A percentile compares a stretch with the other conserved stretches of the same genome.
These are phyloP conservation scores for Aristolochia californica DNA, from an alignment of 164 flowering plant species.

Conservation along the genomic window DNA sequence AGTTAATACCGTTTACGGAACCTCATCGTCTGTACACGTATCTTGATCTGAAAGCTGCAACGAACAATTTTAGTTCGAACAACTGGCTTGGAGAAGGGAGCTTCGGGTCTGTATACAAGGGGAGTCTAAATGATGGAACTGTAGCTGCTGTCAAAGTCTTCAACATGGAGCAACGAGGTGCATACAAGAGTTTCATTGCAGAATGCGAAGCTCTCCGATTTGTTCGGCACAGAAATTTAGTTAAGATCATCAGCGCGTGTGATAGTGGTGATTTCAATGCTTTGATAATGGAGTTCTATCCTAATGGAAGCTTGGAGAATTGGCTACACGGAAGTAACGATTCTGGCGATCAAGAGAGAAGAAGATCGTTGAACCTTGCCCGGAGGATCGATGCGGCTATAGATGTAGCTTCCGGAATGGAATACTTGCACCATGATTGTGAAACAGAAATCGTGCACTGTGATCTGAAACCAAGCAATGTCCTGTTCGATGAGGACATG, in stretches of 20 bases:
- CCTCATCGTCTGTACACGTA: background rate
- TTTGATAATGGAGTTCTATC: slow-evolving; percentile 15
- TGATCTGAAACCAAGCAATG: slow-evolving; percentile 15
- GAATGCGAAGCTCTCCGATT: slow-evolving; percentile 3
- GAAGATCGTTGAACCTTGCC: background rate
- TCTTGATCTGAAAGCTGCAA: slow-evolving; percentile 5
- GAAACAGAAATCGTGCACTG: slow-evolving; percentile 5
- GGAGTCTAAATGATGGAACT: slow-evolving; percentile 1
- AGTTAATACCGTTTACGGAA: background rate
- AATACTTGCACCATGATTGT: slow-evolving; percentile 9
- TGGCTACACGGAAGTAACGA: slow-evolving; percentile 2
- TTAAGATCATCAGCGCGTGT: slow-evolving; percentile 8
- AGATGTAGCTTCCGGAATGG: slow-evolving; percentile 1
- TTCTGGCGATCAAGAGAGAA: too few species aligned
- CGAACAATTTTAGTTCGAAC: slow-evolving; percentile 2
- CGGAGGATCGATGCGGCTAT: slow-evolving; percentile 1
- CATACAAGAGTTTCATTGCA: slow-evolving; percentile 8
- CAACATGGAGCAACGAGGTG: background rate
- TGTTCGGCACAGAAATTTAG: slow-evolving; percentile 9
- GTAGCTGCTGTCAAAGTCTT: slow-evolving; percentile 2
- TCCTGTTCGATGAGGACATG: slow-evolving; percentile 13
- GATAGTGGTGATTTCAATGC: slow-evolving; percentile 12
- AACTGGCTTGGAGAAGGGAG: slow-evolving; percentile 11
- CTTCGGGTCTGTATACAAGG: slow-evolving; percentile 9
- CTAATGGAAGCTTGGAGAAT: slow-evolving; percentile 16